These are phyloP conservation scores for Penicillium sp. DNA, from an alignment of 2,329 filamentous ascomycete species.

Conservation along the genomic window DNA sequence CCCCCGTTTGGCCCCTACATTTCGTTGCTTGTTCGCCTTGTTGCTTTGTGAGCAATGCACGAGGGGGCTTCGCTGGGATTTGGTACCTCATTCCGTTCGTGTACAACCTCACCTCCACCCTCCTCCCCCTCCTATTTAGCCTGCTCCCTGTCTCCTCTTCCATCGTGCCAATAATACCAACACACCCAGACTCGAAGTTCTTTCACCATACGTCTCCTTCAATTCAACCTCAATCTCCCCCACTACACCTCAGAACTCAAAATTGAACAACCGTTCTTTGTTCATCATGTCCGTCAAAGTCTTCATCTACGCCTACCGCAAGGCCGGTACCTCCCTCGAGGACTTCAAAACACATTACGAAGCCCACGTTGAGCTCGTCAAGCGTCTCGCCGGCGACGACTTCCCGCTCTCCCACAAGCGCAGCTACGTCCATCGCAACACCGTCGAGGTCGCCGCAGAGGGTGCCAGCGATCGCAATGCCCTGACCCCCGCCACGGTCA, in stretches of 20 bases:
- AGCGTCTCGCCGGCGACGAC: conserved; percentile 21
- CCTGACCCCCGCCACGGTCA: conserved; percentile 22
- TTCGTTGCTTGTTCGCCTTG: neutral
- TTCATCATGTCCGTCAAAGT: conserved; percentile 13
- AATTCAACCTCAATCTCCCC: neutral
- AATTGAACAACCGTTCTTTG: neutral
- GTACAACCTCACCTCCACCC: neutral
- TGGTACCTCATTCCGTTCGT: neutral
- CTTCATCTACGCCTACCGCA: conserved; percentile 26
- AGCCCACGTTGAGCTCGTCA: conserved; percentile 25
- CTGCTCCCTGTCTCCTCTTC: neutral
- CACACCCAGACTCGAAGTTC: neutral
- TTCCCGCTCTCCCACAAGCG: conserved; percentile 29
- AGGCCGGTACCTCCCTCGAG: conserved; percentile 25
- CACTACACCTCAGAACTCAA: neutral
- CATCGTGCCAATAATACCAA: neutral
- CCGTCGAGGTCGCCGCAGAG: conserved; percentile 11
- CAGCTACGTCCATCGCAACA: conserved; percentile 24
- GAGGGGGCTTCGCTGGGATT: neutral
- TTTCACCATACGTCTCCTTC: neutral
- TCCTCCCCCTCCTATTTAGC: neutral
- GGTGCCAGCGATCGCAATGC: conserved; percentile 21
- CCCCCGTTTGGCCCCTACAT: neutral
- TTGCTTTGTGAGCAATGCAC: neutral
- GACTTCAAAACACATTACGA: conserved; percentile 31